These are phyloP conservation scores for Rutstroemia sydowiana DNA, from an alignment of 2,329 filamentous ascomycete species.

Conservation along the genomic window DNA sequence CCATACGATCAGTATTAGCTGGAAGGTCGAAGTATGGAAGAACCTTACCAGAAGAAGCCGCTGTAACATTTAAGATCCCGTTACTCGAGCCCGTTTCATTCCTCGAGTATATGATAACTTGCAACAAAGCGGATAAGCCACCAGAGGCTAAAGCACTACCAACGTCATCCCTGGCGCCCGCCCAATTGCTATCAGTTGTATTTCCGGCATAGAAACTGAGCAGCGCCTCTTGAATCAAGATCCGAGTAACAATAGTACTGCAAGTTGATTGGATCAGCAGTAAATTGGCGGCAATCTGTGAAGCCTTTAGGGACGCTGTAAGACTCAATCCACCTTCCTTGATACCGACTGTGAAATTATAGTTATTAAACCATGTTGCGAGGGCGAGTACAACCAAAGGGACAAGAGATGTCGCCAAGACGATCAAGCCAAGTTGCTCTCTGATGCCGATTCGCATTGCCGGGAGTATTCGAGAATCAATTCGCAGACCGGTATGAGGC, in stretches of 20 bases:
- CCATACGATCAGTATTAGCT: slow-evolving; percentile 2
- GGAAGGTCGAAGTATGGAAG: not conserved
- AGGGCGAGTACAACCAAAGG: slow-evolving; percentile 73
- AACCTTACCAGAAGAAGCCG: slow-evolving; percentile 29
- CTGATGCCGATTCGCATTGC: slow-evolving; percentile 79
- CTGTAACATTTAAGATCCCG: slow-evolving; percentile 60
- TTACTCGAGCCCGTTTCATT: slow-evolving; percentile 50
- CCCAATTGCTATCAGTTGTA: slow-evolving; percentile 52
- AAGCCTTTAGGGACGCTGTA: slow-evolving; percentile 79
- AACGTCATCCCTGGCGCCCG: slow-evolving; percentile 54
- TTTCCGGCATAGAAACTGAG: slow-evolving; percentile 48
- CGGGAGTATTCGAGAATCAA: not conserved
- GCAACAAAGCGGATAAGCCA: slow-evolving; percentile 49
- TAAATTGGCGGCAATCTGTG: slow-evolving; percentile 71
- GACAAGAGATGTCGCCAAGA: slow-evolving; percentile 66
- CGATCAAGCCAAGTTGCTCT: slow-evolving; percentile 76
- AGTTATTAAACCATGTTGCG: slow-evolving; percentile 59
- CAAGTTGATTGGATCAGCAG: slow-evolving; percentile 71
- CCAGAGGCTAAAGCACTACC: slow-evolving; percentile 57
- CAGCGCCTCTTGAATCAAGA: slow-evolving; percentile 51
- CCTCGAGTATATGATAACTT: slow-evolving; percentile 65
- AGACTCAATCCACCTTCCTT: slow-evolving; percentile 59
- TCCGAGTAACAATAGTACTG: slow-evolving; percentile 60
- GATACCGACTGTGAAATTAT: slow-evolving; percentile 51
- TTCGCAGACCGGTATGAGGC: not conserved